Base-by-base conservation (phyloP, 2,329 filamentous ascomycete species). In the Phialophora expanda region DNA sequence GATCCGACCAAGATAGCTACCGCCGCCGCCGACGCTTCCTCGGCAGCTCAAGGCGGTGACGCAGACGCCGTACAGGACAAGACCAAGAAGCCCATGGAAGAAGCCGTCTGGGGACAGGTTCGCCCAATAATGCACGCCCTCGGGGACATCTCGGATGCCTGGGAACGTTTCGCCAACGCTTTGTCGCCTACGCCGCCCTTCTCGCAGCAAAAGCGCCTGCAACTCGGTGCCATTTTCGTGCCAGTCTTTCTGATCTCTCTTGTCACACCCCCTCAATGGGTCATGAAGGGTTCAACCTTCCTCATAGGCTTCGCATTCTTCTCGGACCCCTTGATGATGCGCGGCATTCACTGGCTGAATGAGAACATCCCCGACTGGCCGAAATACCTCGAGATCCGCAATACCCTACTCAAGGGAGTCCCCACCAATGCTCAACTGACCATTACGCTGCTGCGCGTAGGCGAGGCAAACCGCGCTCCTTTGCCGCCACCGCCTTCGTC, bases 391-490 rank as follows among this genome's bases (percentile, higher is more conserved):
- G 88, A 93, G 72, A 78, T 92, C 11, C 85, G 89, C 66, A 92
- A 80, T 69, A 92, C 90, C 0, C 75, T 95, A 1, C 85, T 96
- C 58, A 91, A 90, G 74, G 91, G 91, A 2, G 88, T 95, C 0
- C 92, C 92, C 0, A 96, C 92, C 1, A 95, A 96, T 74, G 91
- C 91, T 3, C 92, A 96, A 74, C 85, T 96, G 20, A 88, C 91
- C 0, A 80, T 96, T 30, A 96, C 92, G 0, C 83, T 96, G 1
- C 86, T 96, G 11, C 89, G 92, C 4, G 87, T 94, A 32, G 92
- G 91, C 48, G 92, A 96, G 77, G 86, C 86, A 11, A 93, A 93
- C 78, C 90, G 90, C 70, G 89, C 90, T 0, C 92, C 92, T 0
- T 78, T 96, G 0, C 91, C 91, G 0, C 88, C 85, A 11, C 85